A percentile compares a stretch with the other conserved stretches of the same genome.
Conservation (phyloP, 306 rosid species). For the Trifolium subterraneum region DNA sequence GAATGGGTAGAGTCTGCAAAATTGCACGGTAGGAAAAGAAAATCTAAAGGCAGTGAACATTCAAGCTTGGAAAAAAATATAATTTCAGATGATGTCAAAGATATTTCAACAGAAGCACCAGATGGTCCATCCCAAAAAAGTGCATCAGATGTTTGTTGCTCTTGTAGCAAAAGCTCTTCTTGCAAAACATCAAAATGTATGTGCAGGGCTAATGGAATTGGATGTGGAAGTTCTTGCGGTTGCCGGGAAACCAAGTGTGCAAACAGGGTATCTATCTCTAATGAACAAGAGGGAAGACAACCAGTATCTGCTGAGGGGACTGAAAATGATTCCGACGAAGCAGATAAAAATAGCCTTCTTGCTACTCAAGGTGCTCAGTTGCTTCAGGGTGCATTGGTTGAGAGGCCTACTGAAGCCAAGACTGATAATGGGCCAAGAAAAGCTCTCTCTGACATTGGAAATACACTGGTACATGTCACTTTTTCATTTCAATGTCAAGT, state of each 20-base stretch:
- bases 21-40: slow-evolving; percentile 47
- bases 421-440: slow-evolving; percentile 59
- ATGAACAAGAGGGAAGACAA: slow-evolving; percentile 31
- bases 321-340: slow-evolving; percentile 47
- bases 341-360: slow-evolving; percentile 57
- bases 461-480: slow-evolving; percentile 57
- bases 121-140: slow-evolving; percentile 37
- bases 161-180: slow-evolving; percentile 68
- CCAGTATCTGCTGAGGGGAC: slow-evolving; percentile 40
- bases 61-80: slow-evolving; percentile 42
- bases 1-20: slow-evolving; percentile 61
- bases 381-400: slow-evolving; percentile 79
- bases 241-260: slow-evolving; percentile 71
- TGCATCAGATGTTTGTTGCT: slow-evolving; percentile 64
- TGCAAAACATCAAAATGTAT: slow-evolving; percentile 86
- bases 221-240: slow-evolving; percentile 77
- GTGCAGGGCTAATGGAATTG: slow-evolving; percentile 58
- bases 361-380: slow-evolving; percentile 87
- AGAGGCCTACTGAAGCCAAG: slow-evolving; percentile 56
- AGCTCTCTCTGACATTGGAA: slow-evolving; percentile 90
- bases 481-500: background rate
- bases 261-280: slow-evolving; percentile 54
- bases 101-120: slow-evolving; percentile 46
- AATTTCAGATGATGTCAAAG: slow-evolving; percentile 45
- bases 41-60: slow-evolving; percentile 53